A percentile compares a stretch with the other conserved stretches of the same genome.
Evolutionary conservation across 2,329 filamentous ascomycete species (phyloP).

Genomic region (Camptophora hylomeconis): DNA sequence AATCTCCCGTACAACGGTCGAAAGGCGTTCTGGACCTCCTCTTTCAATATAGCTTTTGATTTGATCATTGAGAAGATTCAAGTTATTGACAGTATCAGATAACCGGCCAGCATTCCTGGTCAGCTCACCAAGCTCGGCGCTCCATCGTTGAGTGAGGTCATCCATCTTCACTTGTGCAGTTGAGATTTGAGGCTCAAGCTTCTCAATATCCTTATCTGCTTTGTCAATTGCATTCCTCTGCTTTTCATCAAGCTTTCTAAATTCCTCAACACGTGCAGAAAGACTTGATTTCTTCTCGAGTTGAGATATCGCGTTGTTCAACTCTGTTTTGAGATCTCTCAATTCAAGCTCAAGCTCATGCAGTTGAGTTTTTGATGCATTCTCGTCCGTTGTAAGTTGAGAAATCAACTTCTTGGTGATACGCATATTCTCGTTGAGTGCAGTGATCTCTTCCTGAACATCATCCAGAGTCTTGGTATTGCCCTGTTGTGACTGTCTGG

Average conservation of each 20-base stretch:
- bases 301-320: constrained; percentile 57
- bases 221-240: constrained; percentile 58
- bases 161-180: constrained; percentile 66
- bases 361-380: constrained; percentile 56
- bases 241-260: constrained; percentile 53
- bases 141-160: constrained; percentile 59
- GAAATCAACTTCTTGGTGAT: constrained; percentile 49
- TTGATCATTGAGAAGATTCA: constrained; percentile 61
- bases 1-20: constrained; percentile 56
- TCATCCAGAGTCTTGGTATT: constrained; percentile 62
- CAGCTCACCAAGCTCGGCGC: constrained; percentile 58
- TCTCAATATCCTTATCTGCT: constrained; percentile 60
- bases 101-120: constrained; percentile 59
- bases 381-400: constrained; percentile 56
- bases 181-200: constrained; percentile 60
- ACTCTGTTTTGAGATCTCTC: constrained; percentile 59
- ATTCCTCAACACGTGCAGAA: constrained; percentile 56
- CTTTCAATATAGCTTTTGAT: constrained; percentile 68
- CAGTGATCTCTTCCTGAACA: constrained; percentile 63
- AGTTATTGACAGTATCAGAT: constrained; percentile 60
- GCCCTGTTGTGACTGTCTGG: constrained; percentile 58
- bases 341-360: constrained; percentile 62
- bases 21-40: constrained; percentile 60
- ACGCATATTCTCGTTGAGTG: constrained; percentile 54
- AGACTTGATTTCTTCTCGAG: constrained; percentile 70